Base-by-base conservation (phyloP, 2,329 filamentous ascomycete species). In the Talaromyces sp. region DNA sequence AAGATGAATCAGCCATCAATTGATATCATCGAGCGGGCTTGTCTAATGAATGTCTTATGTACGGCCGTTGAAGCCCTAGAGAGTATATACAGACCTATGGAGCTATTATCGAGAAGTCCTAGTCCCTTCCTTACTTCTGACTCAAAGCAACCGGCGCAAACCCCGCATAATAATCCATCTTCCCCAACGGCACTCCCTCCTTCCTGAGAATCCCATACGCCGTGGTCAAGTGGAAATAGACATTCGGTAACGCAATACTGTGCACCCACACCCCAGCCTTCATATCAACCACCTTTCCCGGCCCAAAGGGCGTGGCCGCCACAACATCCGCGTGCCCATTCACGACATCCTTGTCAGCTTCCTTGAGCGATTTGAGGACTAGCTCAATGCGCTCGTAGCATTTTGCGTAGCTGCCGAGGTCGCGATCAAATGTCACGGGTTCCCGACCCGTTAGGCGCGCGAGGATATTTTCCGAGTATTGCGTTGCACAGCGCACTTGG, bases 201-300 rank as follows among this genome's bases (percentile, higher is more conserved):
- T 81, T 83, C 66, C 88, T 80, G 71, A 90, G 71, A 62, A 90
- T 86, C n/a, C 75, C 79, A 76, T 90, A 90, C 10, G 85, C 80
- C 9, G 81, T 87, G 2, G 75, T 81, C 14, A 85, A 68, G 72
- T 90, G 89, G 76, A 90, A 91, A 77, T 82, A 89, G 69, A 89
- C 74, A 71, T 90, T 89, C 24, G 88, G 87, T 49, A 87, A 62
- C 3, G 76, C 80, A 72, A 82, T 35, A 10, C 22, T 56, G 35
- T 63, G 50, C n/a, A 27, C 50, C 43, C 54, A 63, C 27, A 35
- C 39, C 5, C 19, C 24, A 9, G 35, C 11, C 10, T 31, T 63
- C 50, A 63, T 47, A 35, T 63, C 37, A n/a, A 37, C 41, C 22
- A 27, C 5, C 11, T 24, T 63, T 7, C 31, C 61, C 9, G 50